phyloP scores from a whole-genome alignment of 2,329 filamentous ascomycete genomes.

The Talaromyces islandicus region DNA sequence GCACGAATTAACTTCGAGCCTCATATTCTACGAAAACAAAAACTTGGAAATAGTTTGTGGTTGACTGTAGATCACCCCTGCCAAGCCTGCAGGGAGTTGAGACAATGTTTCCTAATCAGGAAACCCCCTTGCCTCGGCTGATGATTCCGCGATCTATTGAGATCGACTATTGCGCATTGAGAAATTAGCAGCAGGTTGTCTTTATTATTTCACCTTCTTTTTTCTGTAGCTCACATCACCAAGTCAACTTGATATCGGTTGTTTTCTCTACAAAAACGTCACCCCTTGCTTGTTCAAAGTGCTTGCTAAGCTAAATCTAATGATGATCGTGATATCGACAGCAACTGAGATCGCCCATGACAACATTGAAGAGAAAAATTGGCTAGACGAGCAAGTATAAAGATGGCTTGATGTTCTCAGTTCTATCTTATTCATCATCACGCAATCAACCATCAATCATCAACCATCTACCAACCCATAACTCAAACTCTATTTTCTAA shows the following conservation, averaged over 20 bases:
- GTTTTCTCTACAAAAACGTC: background rate
- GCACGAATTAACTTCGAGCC: background rate
- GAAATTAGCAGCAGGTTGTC: background rate
- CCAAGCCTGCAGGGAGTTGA: constrained; percentile 6
- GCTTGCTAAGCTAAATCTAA: background rate
- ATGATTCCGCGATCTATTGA: background rate
- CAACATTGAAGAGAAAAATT: background rate
- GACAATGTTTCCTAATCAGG: background rate
- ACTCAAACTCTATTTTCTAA: background rate
- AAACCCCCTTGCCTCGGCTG: constrained; percentile 6
- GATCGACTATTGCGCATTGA: background rate
- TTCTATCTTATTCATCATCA: background rate
- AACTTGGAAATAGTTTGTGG: background rate
- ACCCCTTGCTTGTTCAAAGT: background rate
- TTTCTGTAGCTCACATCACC: background rate
- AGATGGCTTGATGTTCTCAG: background rate
- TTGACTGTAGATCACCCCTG: background rate
- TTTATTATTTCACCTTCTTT: background rate
- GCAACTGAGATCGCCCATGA: background rate
- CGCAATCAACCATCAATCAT: background rate
- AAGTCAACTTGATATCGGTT: background rate
- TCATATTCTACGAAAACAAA: background rate
- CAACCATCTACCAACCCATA: background rate
- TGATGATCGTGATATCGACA: constrained; percentile 3
- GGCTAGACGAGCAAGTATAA: constrained; percentile 4